Conservation (phyloP, 345 rosid genomes). For the Xanthoceras sorbifolium region DNA sequence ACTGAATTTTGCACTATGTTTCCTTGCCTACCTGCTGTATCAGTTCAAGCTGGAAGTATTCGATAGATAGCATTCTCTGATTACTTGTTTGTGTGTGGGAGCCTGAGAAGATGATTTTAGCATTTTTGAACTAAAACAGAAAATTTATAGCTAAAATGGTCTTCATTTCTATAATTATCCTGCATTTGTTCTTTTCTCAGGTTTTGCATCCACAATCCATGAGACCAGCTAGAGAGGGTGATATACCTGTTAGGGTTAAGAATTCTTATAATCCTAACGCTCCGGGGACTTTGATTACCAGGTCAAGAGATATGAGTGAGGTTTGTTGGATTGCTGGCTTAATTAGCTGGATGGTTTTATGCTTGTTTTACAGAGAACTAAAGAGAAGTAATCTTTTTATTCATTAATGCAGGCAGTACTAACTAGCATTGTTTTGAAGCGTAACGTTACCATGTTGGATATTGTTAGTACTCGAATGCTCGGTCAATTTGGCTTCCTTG, state of each 20-base stretch:
- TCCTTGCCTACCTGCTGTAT: neutral
- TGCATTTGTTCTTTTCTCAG: slow-evolving; percentile 37
- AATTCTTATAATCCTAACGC: slow-evolving; percentile 96
- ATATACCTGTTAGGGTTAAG: slow-evolving; percentile 96
- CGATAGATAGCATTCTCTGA: neutral
- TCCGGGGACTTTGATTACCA: slow-evolving; percentile 94
- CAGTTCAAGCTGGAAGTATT: neutral
- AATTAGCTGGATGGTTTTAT: slow-evolving; percentile 10
- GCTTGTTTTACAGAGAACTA: slow-evolving; percentile 8
- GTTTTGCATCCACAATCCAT: slow-evolving; percentile 98
- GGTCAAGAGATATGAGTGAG: slow-evolving; percentile 88
- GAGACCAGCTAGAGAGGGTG: slow-evolving; percentile 99
- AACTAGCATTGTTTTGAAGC: slow-evolving; percentile 96
- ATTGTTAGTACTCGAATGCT: slow-evolving; percentile 98
- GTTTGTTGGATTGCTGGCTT: slow-evolving; percentile 39
- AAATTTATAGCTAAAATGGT: neutral
- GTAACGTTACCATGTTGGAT: slow-evolving; percentile 98
- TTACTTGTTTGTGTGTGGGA: neutral
- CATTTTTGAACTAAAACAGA: neutral
- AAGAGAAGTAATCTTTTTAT: slow-evolving; percentile 19
- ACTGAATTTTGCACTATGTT: neutral
- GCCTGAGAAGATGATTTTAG: neutral
- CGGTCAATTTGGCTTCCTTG: slow-evolving; percentile 97
- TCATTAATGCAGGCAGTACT: slow-evolving; percentile 71
- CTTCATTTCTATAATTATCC: slow-evolving; percentile 5